A percentile compares a stretch with the other conserved stretches of the same genome.
Evolutionary conservation across 148 eudicot species (phyloP).

Genomic region (Camellia granthamiana): DNA sequence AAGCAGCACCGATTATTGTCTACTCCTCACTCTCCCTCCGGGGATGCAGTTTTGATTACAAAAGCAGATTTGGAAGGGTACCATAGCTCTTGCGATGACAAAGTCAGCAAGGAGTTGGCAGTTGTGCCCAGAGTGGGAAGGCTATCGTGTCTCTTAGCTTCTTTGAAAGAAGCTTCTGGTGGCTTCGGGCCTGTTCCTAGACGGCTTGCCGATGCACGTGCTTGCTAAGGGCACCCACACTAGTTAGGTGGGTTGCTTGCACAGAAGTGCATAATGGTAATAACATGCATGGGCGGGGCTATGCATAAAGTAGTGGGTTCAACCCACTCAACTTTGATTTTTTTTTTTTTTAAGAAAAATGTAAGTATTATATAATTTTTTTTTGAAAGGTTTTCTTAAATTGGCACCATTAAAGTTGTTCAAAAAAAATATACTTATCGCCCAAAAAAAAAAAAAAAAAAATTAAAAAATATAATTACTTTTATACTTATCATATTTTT

Average conservation of each 20-base stretch:
- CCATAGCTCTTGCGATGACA: constrained; percentile 29
- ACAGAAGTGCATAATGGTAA: constrained; percentile 9
- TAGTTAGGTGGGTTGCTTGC: not conserved
- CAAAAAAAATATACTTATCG: too few relatives aligned
- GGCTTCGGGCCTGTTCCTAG: constrained; percentile 34
- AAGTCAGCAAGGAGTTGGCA: constrained; percentile 29
- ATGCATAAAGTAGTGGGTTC: too few relatives aligned
- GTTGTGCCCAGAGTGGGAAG: constrained; percentile 29
- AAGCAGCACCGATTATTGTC: constrained; percentile 32
- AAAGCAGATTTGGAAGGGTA: constrained; percentile 62
- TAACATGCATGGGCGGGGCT: not conserved
- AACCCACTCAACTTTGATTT: too few relatives aligned
- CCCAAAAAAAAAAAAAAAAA: too few relatives aligned
- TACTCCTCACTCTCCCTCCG: constrained; percentile 25
- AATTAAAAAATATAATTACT: too few relatives aligned
- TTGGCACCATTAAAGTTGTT: too few relatives aligned
- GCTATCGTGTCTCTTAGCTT: constrained; percentile 50
- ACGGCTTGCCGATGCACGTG: constrained; percentile 49
- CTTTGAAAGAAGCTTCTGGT: constrained; percentile 42
- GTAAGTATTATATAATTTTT: too few relatives aligned
- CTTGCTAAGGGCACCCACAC: constrained; percentile 28
- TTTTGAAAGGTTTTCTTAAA: too few relatives aligned
- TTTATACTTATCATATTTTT: too few relatives aligned
- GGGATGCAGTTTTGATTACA: constrained; percentile 49
- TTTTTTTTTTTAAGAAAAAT: too few relatives aligned